These are phyloP conservation scores for Hypsizygus marmoreus DNA, from an alignment of 768 basidiomycete genomes.

Conservation along the genomic window DNA sequence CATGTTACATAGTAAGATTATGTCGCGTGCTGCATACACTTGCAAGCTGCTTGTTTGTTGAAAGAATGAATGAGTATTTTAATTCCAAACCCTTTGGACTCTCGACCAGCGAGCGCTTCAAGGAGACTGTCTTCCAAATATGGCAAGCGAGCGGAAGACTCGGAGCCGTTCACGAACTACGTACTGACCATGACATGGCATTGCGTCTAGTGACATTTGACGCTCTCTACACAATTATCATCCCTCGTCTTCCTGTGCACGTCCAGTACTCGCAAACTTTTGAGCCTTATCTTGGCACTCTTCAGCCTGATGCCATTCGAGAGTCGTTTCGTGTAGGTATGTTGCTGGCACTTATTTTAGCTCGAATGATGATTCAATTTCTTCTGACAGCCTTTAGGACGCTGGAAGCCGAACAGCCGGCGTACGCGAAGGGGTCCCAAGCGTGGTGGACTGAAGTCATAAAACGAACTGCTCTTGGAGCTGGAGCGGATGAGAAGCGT, in stretches of 20 bases:
- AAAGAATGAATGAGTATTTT: too few species aligned
- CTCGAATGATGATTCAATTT: constrained; percentile 1
- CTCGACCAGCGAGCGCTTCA: too few species aligned
- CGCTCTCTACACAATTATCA: constrained; percentile 72
- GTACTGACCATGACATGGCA: constrained; percentile 4
- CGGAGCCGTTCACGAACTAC: background rate
- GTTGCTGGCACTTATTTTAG: constrained; percentile 7
- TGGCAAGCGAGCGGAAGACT: too few species aligned
- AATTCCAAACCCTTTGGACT: too few species aligned
- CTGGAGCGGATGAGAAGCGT: constrained; percentile 67
- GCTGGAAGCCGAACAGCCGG: constrained; percentile 60
- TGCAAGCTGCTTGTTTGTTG: too few species aligned
- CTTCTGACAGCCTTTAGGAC: constrained; percentile 37
- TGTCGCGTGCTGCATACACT: too few species aligned
- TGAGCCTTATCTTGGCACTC: constrained; percentile 62
- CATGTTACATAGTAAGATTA: too few species aligned
- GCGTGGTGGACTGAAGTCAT: constrained; percentile 84
- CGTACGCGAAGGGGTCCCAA: constrained; percentile 54
- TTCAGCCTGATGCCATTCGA: constrained; percentile 54
- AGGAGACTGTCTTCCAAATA: too few species aligned
- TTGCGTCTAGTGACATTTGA: constrained; percentile 78
- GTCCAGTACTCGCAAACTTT: constrained; percentile 68
- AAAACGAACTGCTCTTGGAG: constrained; percentile 69
- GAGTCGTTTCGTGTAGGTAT: constrained; percentile 63
- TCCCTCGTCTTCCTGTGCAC: constrained; percentile 67